Percentiles rank a stretch among this genome's conserved stretches.
These are phyloP conservation scores for Flaveria robusta DNA, from an alignment of 129 eudicot genomes.

Conservation along the genomic window DNA sequence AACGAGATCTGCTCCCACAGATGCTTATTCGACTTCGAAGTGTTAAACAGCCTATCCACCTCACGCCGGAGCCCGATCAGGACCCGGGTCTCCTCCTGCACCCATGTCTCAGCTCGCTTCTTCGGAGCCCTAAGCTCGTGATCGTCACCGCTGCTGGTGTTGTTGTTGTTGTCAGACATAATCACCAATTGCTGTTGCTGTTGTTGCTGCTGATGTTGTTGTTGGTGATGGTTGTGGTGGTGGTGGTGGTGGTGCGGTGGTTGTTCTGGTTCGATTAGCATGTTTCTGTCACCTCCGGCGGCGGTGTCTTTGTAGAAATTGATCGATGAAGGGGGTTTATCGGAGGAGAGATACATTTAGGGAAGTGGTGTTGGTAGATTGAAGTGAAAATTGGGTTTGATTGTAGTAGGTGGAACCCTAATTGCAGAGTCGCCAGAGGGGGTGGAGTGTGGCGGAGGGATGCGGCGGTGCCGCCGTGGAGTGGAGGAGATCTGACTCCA, in stretches of 20 bases:
- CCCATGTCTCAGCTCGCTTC: conserved; percentile 55
- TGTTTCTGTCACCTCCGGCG: conserved; percentile 19
- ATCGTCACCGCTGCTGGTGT: conserved; percentile 38
- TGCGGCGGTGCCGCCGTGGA: conserved; percentile 22
- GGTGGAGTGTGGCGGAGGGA: neutral
- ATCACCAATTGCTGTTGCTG: conserved; percentile 35
- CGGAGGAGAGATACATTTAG: conserved; percentile 42
- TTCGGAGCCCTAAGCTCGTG: conserved; percentile 51
- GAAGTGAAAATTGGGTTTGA: neutral
- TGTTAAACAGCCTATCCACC: conserved; percentile 43
- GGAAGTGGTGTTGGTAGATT: no score
- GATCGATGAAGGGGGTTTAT: conserved; percentile 46
- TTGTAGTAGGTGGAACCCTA: neutral
- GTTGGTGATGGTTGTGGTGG: conserved; percentile 7
- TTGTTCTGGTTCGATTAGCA: conserved; percentile 42
- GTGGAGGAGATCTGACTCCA: conserved; percentile 2
- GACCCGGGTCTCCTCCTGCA: conserved; percentile 49
- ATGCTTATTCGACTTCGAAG: conserved; percentile 52
- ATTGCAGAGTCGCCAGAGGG: neutral
- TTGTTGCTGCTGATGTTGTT: neutral
- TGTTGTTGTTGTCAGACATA: conserved; percentile 34
- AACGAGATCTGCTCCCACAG: conserved; percentile 57
- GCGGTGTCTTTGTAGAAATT: conserved; percentile 51
- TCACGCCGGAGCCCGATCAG: conserved; percentile 47
- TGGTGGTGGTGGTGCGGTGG: conserved; percentile 21